Evolutionary conservation across 2,329 filamentous ascomycete species (phyloP), one percentile per base, ranked within the genome.

Genomic region (Metarhizium robertsii): DNA sequence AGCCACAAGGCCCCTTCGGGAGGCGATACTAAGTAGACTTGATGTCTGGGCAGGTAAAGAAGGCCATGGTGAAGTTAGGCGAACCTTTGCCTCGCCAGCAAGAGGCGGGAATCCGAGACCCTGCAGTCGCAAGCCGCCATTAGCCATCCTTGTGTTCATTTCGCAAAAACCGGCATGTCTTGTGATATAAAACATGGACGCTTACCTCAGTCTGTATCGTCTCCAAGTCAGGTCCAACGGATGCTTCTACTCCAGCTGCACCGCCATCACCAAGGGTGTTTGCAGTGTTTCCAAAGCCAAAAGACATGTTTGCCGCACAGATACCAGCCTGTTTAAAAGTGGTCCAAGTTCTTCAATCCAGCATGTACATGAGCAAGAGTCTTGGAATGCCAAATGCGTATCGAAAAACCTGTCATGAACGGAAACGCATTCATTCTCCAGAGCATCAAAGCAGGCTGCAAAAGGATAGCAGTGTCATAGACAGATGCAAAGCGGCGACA

Each of bases 1-100:
- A 34, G 92, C 92, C 54, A 96, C 77, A 25, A 99, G 79, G 45
- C 90, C 90, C 69, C 84, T 86, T 58, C 79, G 82, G 36, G 90
- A 86, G 54, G 92, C 91, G 61, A 97, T 81, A 66, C 87, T 88
- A 59, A 99, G 78, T 42, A 99, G 85, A 2, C 90, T 95, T 13
- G 90, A 84, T 48, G 87, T 90, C 4, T 88, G 77, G 2, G 87
- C 77, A 36, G 94, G 92, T 29, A 88, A 77, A 42, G 81, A 75
- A 45, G 87, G 82, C 92, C 92, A 97, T 67, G 86, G 77, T 20
- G 85, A 79, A 16, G 90, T 89, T 46, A 97, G 75, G 67, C 86
- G 88, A 62, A 97, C 73, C 71, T 92, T 96, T 57, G 86, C 83
- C 65, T 95, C 90, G 64, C 89, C 86, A 55, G 86, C 84, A 48